Conservation (phyloP, 2,329 filamentous ascomycete species). For the Exophiala sideris region DNA sequence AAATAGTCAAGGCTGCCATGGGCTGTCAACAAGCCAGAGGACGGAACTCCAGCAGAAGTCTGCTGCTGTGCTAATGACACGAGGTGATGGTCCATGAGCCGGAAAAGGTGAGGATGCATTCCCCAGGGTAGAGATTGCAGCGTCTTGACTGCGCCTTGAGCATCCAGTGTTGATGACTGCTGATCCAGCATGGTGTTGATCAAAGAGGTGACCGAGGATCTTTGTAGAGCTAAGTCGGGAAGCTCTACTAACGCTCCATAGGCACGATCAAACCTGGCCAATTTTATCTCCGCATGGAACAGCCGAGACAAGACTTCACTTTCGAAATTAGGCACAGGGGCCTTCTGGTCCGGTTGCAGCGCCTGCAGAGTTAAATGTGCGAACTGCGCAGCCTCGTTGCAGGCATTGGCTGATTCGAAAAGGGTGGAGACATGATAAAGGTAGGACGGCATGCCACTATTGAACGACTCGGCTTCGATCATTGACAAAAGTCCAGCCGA, state of each 20-base stretch:
- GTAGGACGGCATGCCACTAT: conserved; percentile 76
- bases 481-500: conserved; percentile 67
- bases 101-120: conserved; percentile 62
- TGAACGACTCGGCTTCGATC: conserved; percentile 64
- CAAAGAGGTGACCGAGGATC: conserved; percentile 67
- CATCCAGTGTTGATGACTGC: conserved; percentile 29
- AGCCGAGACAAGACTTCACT: conserved; percentile 76
- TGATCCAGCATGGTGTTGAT: conserved; percentile 44
- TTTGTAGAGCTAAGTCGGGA: conserved; percentile 67
- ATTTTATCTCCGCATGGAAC: conserved; percentile 77
- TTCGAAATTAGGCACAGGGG: conserved; percentile 43
- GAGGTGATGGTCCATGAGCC: conserved; percentile 75
- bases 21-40: background rate
- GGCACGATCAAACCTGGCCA: conserved; percentile 75
- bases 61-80: conserved; percentile 67
- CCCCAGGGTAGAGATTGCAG: conserved; percentile 73
- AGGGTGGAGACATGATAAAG: conserved; percentile 81
- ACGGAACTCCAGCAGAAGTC: conserved; percentile 51
- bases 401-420: conserved; percentile 73
- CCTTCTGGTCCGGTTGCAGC: conserved; percentile 34
- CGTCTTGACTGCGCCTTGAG: conserved; percentile 52
- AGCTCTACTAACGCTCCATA: conserved; percentile 75
- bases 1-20: conserved; percentile 63
- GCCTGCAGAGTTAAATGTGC: conserved; percentile 71
- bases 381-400: conserved; percentile 81